Conservation (phyloP, 495 filamentous ascomycete species). For the Thermothielavioides terrestris region DNA sequence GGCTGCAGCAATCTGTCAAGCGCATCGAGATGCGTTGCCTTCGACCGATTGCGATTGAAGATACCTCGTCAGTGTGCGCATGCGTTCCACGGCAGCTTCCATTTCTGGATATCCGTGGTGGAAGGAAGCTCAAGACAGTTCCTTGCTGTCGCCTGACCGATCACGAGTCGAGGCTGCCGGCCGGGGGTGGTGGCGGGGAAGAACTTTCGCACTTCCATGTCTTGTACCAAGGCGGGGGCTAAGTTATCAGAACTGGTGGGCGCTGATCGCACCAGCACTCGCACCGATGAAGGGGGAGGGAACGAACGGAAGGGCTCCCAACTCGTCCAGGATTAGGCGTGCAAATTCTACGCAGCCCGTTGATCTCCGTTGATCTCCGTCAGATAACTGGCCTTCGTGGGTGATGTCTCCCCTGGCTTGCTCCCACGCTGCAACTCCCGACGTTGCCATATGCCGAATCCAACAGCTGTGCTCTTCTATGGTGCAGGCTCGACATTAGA, state of each 20-base stretch:
- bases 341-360: background rate
- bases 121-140: too few species aligned
- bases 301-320: background rate
- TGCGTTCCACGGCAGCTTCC: constrained; percentile 2
- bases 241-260: too few species aligned
- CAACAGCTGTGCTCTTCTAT: background rate
- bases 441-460: background rate
- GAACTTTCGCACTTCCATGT: too few species aligned
- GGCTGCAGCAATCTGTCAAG: background rate
- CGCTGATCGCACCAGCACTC: too few species aligned
- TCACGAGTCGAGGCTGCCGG: background rate
- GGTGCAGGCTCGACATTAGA: background rate
- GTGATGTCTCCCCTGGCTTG: background rate
- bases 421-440: background rate
- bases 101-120: too few species aligned
- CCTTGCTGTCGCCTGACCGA: background rate
- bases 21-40: background rate
- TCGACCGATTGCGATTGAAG: too few species aligned
- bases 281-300: too few species aligned
- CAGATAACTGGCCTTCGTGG: background rate
- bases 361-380: too few species aligned
- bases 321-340: background rate
- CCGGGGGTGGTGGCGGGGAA: too few species aligned
- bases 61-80: background rate
- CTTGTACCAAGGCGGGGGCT: too few species aligned